Conservation (phyloP, 768 basidiomycete species). For the Arthromyces matolae region DNA sequence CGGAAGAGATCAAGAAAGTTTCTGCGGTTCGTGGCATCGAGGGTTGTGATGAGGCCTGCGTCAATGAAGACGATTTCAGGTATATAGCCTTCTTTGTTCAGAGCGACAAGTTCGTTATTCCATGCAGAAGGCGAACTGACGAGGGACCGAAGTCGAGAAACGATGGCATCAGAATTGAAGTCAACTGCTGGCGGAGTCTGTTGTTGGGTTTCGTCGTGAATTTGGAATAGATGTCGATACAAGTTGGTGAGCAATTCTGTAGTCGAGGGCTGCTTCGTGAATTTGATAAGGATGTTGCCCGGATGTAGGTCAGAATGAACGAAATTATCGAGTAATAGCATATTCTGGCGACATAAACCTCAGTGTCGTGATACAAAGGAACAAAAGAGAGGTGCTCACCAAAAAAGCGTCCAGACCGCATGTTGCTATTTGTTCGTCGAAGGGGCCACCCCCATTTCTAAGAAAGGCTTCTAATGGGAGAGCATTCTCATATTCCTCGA, state of each 20-base stretch:
- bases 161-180: slow-evolving; percentile 58
- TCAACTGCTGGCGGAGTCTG: slow-evolving; percentile 32
- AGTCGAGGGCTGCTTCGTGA: slow-evolving; percentile 80
- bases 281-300: slow-evolving; percentile 98
- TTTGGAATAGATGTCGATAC: slow-evolving; percentile 49
- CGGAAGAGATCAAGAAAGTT: slow-evolving; percentile 98
- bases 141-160: slow-evolving; percentile 65
- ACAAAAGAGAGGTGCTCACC: slow-evolving; percentile 42
- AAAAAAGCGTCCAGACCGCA: slow-evolving; percentile 94
- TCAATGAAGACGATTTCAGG: slow-evolving; percentile 97
- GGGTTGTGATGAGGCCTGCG: slow-evolving; percentile 88
- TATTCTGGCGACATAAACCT: slow-evolving; percentile 60
- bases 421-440: slow-evolving; percentile 84
- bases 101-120: slow-evolving; percentile 59
- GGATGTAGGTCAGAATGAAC: slow-evolving; percentile 90
- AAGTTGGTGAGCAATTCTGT: slow-evolving; percentile 59
- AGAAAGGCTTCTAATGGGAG: slow-evolving; percentile 85
- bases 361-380: background rate
- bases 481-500: slow-evolving; percentile 94
- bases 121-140: slow-evolving; percentile 58
- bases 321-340: slow-evolving; percentile 97
- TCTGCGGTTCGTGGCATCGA: slow-evolving; percentile 74
- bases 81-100: slow-evolving; percentile 72
- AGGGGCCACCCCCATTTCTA: slow-evolving; percentile 88
- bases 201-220: slow-evolving; percentile 23